phyloP scores from a whole-genome alignment of 352 stramenopile species.

The Phytophthora vignae region DNA sequence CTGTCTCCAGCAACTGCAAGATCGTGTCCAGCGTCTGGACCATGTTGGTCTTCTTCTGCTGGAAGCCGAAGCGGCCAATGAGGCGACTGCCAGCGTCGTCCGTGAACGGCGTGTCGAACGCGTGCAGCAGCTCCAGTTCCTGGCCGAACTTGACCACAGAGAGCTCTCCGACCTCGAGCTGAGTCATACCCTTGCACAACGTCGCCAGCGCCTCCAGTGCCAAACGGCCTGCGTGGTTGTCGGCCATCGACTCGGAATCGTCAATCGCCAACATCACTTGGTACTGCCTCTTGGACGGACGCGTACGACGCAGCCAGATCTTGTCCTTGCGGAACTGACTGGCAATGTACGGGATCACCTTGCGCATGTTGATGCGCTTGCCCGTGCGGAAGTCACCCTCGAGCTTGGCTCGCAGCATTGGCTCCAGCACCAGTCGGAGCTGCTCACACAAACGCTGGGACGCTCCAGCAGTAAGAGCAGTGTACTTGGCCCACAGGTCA shows the following conservation, averaged over 20 bases:
- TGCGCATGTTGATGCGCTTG: conserved; percentile 99
- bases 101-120: conserved; percentile 97
- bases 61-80: conserved; percentile 97
- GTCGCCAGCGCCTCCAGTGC: conserved; percentile 97
- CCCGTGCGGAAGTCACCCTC: conserved; percentile 99
- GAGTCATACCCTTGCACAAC: conserved; percentile 97
- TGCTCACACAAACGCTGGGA: conserved; percentile 98
- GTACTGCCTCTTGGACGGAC: conserved; percentile 98
- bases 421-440: conserved; percentile 98
- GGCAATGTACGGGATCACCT: conserved; percentile 99
- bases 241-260: conserved; percentile 99
- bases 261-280: conserved; percentile 99
- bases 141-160: conserved; percentile 96
- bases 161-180: conserved; percentile 98
- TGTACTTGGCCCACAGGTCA: conserved; percentile 94
- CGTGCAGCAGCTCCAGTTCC: conserved; percentile 96
- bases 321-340: conserved; percentile 99
- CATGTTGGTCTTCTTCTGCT: conserved; percentile 98
- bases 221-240: conserved; percentile 96
- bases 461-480: conserved; percentile 91
- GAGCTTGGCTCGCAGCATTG: conserved; percentile 97
- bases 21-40: conserved; percentile 95
- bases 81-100: conserved; percentile 95
- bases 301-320: conserved; percentile 99
- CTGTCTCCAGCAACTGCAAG: conserved; percentile 90